Evolutionary conservation across 352 stramenopile genomes (phyloP).

Genomic region (Aphanomyces stellatus): DNA sequence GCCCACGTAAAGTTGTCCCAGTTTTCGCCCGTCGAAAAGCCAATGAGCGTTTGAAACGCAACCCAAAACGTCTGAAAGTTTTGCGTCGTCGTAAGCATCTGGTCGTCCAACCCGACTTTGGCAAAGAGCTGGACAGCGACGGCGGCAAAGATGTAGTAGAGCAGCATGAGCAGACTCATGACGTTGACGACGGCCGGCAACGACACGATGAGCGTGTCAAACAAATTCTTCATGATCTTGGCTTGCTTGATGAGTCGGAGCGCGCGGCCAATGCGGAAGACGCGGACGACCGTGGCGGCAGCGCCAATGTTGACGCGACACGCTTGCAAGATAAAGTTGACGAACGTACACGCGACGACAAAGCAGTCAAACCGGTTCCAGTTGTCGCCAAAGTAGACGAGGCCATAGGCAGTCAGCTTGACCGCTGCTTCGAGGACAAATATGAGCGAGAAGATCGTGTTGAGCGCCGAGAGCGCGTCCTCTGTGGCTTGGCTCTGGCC

Average conservation of each 20-base stretch:
- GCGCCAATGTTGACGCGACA: constrained; percentile 23
- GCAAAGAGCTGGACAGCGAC: constrained; percentile 87
- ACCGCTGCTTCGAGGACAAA: constrained; percentile 78
- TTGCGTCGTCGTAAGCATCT: constrained; percentile 48
- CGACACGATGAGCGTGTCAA: constrained; percentile 83
- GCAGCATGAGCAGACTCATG: constrained; percentile 69
- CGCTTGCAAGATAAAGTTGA: constrained; percentile 31
- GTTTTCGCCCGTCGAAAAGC: constrained; percentile 86
- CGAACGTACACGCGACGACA: constrained; percentile 35
- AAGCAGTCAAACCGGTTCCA: constrained; percentile 86
- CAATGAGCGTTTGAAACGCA: constrained; percentile 57
- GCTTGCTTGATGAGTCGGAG: constrained; percentile 65
- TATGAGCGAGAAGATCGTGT: constrained; percentile 74
- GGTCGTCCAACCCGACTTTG: constrained; percentile 58
- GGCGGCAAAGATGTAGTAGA: constrained; percentile 90
- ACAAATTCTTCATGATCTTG: constrained; percentile 72
- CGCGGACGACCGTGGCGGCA: constrained; percentile 56
- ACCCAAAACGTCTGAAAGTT: constrained; percentile 85
- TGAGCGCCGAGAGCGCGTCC: constrained; percentile 49
- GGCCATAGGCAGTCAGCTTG: constrained; percentile 72
- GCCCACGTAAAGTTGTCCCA: constrained; percentile 91
- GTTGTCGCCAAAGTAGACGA: constrained; percentile 62
- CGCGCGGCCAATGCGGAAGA: constrained; percentile 74
- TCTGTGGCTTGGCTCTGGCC: constrained; percentile 64
- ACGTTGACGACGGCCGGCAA: constrained; percentile 85